phyloP scores from a whole-genome alignment of 2,329 filamentous ascomycete genomes.

The Pezicula neosporulosa region DNA sequence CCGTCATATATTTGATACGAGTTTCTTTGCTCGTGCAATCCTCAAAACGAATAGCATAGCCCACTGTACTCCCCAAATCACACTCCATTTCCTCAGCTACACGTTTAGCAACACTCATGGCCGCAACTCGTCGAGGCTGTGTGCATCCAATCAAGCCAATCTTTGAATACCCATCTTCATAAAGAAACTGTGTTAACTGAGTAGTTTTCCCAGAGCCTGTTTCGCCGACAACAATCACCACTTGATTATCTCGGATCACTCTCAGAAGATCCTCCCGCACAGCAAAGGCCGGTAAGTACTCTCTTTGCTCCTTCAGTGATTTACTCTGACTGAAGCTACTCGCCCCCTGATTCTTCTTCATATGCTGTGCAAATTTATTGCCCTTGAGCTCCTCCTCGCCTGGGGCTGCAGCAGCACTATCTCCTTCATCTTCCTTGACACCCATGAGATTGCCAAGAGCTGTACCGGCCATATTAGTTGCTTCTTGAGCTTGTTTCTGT shows the following conservation, averaged over 20 bases:
- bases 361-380: slow-evolving; percentile 81
- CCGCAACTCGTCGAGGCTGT: slow-evolving; percentile 91
- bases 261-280: slow-evolving; percentile 89
- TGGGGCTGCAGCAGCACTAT: slow-evolving; percentile 77
- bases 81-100: slow-evolving; percentile 99
- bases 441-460: slow-evolving; percentile 93
- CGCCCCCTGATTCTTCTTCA: slow-evolving; percentile 83
- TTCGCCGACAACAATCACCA: slow-evolving; percentile 94
- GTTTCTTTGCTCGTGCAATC: slow-evolving; percentile 97
- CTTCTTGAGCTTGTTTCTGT: slow-evolving; percentile 90
- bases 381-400: slow-evolving; percentile 65
- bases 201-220: slow-evolving; percentile 98
- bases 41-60: slow-evolving; percentile 97
- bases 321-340: slow-evolving; percentile 94
- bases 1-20: slow-evolving; percentile 98
- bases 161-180: slow-evolving; percentile 91
- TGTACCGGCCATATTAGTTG: slow-evolving; percentile 89
- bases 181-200: slow-evolving; percentile 91
- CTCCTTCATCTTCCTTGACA: slow-evolving; percentile 87
- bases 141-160: slow-evolving; percentile 93
- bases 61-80: slow-evolving; percentile 79
- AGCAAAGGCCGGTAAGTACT: slow-evolving; percentile 92
- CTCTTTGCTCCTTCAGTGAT: slow-evolving; percentile 82
- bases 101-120: slow-evolving; percentile 98
- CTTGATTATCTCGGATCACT: slow-evolving; percentile 94